Conservation (phyloP, 73 alveolate species). For the Tetrahymena thermophila region DNA sequence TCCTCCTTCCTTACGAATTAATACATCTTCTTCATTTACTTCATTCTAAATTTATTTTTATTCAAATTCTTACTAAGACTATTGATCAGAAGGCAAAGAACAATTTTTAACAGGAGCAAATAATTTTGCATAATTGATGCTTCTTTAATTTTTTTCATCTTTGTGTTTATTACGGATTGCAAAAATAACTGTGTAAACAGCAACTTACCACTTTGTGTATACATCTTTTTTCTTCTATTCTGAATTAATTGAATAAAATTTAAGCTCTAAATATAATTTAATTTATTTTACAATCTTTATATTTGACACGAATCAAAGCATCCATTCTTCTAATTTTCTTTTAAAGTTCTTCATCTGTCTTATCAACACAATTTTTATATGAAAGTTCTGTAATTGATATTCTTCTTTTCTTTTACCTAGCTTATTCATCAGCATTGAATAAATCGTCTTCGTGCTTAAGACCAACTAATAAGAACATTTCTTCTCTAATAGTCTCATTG, state of each 20-base stretch:
- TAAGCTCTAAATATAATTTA: not conserved
- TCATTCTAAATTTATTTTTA: not conserved
- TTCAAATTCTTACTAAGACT: not conserved
- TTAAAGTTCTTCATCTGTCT: not conserved
- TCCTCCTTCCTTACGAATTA: not conserved
- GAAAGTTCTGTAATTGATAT: not conserved
- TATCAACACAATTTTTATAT: not conserved
- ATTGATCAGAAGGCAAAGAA: not conserved
- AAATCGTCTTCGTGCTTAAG: not conserved
- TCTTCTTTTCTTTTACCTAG: not conserved
- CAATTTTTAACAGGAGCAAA: not conserved
- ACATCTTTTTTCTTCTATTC: not conserved
- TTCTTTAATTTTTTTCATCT: not conserved
- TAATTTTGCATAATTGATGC: not conserved
- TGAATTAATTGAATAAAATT: not conserved
- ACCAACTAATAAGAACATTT: not conserved
- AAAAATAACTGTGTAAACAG: not conserved
- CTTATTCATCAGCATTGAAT: not conserved
- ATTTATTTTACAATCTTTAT: not conserved
- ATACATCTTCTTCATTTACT: not conserved
- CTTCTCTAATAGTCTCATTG: not conserved
- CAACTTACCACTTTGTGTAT: not conserved
- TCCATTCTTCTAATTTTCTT: not conserved
- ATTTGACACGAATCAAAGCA: not conserved
- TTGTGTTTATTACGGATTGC: not conserved